These are phyloP conservation scores for Trichoderma harzianum DNA, from an alignment of 2,329 filamentous ascomycete species.

Conservation along the genomic window DNA sequence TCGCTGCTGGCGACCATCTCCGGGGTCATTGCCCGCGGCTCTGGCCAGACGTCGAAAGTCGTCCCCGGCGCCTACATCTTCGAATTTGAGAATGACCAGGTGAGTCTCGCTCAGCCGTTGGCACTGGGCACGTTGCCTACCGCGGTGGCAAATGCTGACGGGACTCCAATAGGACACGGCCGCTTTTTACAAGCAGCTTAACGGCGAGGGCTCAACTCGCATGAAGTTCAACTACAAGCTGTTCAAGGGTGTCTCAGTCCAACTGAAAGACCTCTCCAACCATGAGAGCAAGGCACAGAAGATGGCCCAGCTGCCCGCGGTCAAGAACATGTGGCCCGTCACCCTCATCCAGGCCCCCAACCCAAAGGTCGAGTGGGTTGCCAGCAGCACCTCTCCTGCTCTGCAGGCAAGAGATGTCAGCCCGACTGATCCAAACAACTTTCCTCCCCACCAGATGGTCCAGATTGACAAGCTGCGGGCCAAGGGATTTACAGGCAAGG, in stretches of 20 bases:
- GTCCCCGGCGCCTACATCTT: conserved; percentile 51
- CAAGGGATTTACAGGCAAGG: conserved; percentile 48
- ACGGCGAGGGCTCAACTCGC: conserved; percentile 36
- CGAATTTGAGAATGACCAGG: conserved; percentile 50
- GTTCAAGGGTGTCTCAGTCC: conserved; percentile 54
- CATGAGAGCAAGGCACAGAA: conserved; percentile 42
- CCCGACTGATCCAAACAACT: not conserved
- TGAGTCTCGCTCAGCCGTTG: conserved; percentile 26
- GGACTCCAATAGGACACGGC: conserved; percentile 8
- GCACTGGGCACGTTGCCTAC: not conserved
- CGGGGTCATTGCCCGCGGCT: conserved; percentile 28
- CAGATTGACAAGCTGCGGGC: conserved; percentile 52
- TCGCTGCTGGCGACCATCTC: conserved; percentile 24
- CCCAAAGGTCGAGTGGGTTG: conserved; percentile 43
- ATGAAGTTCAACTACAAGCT: conserved; percentile 48
- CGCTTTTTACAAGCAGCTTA: conserved; percentile 1
- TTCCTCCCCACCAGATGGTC: conserved; percentile 49
- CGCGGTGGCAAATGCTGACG: not conserved
- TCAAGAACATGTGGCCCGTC: conserved; percentile 51
- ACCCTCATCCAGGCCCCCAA: conserved; percentile 42
- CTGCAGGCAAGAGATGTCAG: not conserved
- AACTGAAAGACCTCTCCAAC: conserved; percentile 45
- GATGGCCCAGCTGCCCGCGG: conserved; percentile 40
- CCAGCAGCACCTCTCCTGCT: conserved; percentile 19
- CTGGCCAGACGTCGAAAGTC: conserved; percentile 20